Conservation (phyloP, 2,329 filamentous ascomycete species). For the Hirsutella minnesotensis region DNA sequence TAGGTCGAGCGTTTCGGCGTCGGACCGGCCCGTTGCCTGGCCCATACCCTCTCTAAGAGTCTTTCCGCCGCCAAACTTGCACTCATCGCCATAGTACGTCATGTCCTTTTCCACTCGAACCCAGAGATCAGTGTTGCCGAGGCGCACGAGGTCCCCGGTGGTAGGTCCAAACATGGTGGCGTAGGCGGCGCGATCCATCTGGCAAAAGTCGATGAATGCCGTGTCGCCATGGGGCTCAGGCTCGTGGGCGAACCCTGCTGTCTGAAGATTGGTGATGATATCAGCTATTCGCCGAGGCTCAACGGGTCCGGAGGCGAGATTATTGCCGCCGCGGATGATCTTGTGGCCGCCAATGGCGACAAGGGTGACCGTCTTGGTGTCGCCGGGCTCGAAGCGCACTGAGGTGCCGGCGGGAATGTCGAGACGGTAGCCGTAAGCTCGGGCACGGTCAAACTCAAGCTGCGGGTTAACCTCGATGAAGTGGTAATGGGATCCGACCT, state of each 20-base stretch:
- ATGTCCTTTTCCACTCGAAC: conserved; percentile 78
- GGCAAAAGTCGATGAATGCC: conserved; percentile 46
- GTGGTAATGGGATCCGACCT: conserved; percentile 92
- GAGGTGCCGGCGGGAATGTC: conserved; percentile 89
- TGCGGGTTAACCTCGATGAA: conserved; percentile 91
- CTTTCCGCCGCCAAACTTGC: conserved; percentile 90
- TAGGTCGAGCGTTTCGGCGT: conserved; percentile 65
- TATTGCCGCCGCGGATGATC: conserved; percentile 76
- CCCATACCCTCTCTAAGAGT: conserved; percentile 92
- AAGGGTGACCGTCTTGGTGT: conserved; percentile 78
- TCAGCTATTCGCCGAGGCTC: conserved; percentile 50
- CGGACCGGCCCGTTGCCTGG: conserved; percentile 66
- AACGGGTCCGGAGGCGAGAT: conserved; percentile 60
- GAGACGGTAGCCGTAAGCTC: conserved; percentile 73
- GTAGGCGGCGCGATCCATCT: conserved; percentile 71
- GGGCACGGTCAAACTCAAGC: conserved; percentile 74
- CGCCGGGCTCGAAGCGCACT: conserved; percentile 86
- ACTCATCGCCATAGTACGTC: conserved; percentile 83
- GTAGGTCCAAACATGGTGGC: conserved; percentile 88
- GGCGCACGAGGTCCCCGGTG: conserved; percentile 68
- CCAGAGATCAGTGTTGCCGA: conserved; percentile 83
- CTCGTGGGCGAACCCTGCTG: conserved; percentile 66
- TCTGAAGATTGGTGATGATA: conserved; percentile 55
- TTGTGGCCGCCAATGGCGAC: conserved; percentile 78
- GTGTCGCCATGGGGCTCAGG: conserved; percentile 49